Evolutionary conservation across 2,329 filamentous ascomycete species (phyloP).

Genomic region (Xylariaceae sp.): DNA sequence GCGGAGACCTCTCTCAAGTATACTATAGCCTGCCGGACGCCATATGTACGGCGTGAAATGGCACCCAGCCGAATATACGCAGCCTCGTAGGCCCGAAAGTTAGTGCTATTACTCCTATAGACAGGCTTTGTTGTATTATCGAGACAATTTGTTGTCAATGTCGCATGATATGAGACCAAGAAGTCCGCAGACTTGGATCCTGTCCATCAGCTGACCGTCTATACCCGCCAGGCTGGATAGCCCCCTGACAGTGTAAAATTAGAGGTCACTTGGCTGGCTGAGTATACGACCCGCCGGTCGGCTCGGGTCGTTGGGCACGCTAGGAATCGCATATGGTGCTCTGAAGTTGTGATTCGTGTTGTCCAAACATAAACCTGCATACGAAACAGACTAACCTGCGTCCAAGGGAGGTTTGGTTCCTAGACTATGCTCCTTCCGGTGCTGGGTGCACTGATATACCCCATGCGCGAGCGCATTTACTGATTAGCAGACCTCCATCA

Average conservation of each 20-base stretch:
- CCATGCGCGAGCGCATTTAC: neutral
- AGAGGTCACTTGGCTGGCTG: slow-evolving; percentile 14
- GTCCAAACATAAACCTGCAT: neutral
- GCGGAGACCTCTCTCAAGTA: slow-evolving; percentile 10
- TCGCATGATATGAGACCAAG: slow-evolving; percentile 10
- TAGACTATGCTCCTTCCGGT: slow-evolving; percentile 2
- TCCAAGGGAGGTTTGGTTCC: neutral
- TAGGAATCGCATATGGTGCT: slow-evolving; percentile 2
- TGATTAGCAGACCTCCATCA: slow-evolving; percentile 1
- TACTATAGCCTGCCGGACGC: slow-evolving; percentile 1
- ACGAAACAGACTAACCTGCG: neutral
- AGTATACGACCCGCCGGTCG: slow-evolving; percentile 17
- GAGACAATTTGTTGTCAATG: slow-evolving; percentile 6
- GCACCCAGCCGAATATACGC: neutral
- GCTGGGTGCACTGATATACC: neutral
- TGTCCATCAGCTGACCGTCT: slow-evolving; percentile 22
- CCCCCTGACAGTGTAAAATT: slow-evolving; percentile 18
- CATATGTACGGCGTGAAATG: neutral
- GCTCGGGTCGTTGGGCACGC: slow-evolving; percentile 19
- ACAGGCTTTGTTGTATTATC: slow-evolving; percentile 1
- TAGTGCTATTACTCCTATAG: neutral
- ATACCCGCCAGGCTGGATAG: slow-evolving; percentile 23
- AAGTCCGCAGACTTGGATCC: slow-evolving; percentile 6
- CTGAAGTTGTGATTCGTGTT: slow-evolving; percentile 4
- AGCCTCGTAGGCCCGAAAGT: neutral